Conservation (phyloP, 2,329 filamentous ascomycete species). For the Monilinia fructicola region DNA sequence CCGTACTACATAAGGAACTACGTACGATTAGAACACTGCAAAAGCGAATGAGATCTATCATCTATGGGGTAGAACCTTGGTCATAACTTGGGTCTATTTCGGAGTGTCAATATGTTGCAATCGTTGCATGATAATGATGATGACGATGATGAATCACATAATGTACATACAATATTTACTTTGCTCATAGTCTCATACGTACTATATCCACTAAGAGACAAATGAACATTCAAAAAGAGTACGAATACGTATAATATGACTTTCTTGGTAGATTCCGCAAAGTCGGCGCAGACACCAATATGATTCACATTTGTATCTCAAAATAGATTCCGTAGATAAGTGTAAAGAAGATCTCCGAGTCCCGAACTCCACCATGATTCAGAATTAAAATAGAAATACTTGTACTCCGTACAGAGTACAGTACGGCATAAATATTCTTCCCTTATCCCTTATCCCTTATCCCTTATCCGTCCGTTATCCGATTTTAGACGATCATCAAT, state of each 20-base stretch:
- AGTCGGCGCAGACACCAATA: background rate
- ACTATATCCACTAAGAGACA: slow-evolving; percentile 4
- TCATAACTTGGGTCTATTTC: background rate
- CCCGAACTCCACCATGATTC: background rate
- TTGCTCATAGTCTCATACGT: background rate
- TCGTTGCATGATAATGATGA: background rate
- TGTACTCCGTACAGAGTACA: too few relatives aligned
- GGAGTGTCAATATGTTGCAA: background rate
- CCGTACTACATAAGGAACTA: too few relatives aligned
- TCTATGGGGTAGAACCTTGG: slow-evolving; percentile 10
- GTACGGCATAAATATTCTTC: too few relatives aligned
- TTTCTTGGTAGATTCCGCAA: too few relatives aligned
- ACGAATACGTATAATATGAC: too few relatives aligned
- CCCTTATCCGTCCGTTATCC: too few relatives aligned
- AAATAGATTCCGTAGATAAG: background rate
- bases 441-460: too few relatives aligned
- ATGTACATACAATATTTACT: too few relatives aligned
- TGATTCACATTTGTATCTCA: slow-evolving; percentile 1
- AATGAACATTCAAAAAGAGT: background rate
- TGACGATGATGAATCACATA: too few relatives aligned
- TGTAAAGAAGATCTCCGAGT: background rate
- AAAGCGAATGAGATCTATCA: slow-evolving; percentile 1
- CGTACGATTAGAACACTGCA: background rate
- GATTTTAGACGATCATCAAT: too few relatives aligned
- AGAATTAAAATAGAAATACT: background rate